phyloP scores from a whole-genome alignment of 2,329 filamentous ascomycete genomes.

The Nectriaceae sp. region DNA sequence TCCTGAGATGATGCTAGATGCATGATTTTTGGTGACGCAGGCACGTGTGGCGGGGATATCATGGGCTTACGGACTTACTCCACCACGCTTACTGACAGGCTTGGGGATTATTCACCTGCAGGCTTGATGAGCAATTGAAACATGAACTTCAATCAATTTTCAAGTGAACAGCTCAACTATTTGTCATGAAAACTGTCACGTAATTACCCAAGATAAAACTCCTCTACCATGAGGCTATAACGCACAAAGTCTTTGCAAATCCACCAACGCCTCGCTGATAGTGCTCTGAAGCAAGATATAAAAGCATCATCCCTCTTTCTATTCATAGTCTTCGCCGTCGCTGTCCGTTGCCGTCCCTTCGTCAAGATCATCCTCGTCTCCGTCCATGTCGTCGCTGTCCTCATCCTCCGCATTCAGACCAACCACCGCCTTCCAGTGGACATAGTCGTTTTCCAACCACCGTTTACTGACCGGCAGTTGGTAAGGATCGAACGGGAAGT shows the following conservation, averaged over 20 bases:
- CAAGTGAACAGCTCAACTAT: too few relatives aligned
- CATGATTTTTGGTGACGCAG: background rate
- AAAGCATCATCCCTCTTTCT: slow-evolving; percentile 4
- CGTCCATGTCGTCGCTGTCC: slow-evolving; percentile 53
- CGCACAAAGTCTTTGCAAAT: slow-evolving; percentile 3
- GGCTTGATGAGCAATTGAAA: too few relatives aligned
- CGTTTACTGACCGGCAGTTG: slow-evolving; percentile 82
- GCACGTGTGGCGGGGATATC: background rate
- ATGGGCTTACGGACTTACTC: background rate
- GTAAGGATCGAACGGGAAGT: slow-evolving; percentile 98
- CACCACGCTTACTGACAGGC: background rate
- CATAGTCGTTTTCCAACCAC: slow-evolving; percentile 85
- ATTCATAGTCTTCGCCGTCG: slow-evolving; percentile 44
- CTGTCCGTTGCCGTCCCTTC: slow-evolving; percentile 55
- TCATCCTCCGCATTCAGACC: slow-evolving; percentile 64
- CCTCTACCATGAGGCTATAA: slow-evolving; percentile 2
- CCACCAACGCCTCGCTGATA: slow-evolving; percentile 24
- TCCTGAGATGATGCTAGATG: background rate
- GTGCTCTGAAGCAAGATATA: slow-evolving; percentile 8
- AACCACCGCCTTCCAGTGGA: slow-evolving; percentile 75
- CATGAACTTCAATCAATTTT: too few relatives aligned
- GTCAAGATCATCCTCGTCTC: slow-evolving; percentile 46
- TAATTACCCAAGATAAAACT: slow-evolving; percentile 1
- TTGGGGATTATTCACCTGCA: too few relatives aligned
- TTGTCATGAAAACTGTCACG: too few relatives aligned